Conservation (phyloP, 139 green algal genomes). For the Chlamydomonas sp. region DNA sequence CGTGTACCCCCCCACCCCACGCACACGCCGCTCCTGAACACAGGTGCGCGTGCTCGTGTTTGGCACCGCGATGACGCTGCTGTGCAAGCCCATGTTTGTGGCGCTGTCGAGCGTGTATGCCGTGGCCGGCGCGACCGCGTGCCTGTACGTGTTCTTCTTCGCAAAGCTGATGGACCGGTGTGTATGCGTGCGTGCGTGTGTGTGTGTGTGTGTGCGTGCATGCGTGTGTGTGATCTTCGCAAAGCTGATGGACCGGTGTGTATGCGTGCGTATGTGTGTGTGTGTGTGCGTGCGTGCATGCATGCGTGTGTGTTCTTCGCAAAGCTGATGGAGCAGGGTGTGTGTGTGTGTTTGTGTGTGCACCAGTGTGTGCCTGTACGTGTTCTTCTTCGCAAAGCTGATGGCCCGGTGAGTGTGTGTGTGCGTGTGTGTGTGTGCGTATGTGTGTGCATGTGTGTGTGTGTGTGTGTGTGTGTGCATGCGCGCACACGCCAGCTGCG, state of each 20-base stretch:
- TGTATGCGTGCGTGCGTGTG: neutral
- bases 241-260: constrained; percentile 14
- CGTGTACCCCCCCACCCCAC: too few species aligned
- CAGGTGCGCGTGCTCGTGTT: constrained; percentile 72
- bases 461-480: neutral
- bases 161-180: constrained; percentile 14
- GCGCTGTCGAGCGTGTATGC: constrained; percentile 47
- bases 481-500: neutral
- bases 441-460: neutral
- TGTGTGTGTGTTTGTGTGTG: neutral
- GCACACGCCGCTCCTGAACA: too few species aligned
- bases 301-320: neutral
- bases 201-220: neutral
- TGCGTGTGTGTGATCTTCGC: neutral
- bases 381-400: too few species aligned
- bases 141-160: constrained; percentile 2
- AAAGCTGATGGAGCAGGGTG: constrained; percentile 12
- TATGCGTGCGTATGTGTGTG: neutral
- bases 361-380: too few species aligned
- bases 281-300: neutral
- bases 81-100: constrained; percentile 77
- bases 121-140: constrained; percentile 11
- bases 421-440: too few species aligned
- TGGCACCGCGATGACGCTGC: constrained; percentile 63
- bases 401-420: too few species aligned